Evolutionary conservation across 1,284 basidiomycete genomes (phyloP).

Genomic region (Boletus chippewaensis): DNA sequence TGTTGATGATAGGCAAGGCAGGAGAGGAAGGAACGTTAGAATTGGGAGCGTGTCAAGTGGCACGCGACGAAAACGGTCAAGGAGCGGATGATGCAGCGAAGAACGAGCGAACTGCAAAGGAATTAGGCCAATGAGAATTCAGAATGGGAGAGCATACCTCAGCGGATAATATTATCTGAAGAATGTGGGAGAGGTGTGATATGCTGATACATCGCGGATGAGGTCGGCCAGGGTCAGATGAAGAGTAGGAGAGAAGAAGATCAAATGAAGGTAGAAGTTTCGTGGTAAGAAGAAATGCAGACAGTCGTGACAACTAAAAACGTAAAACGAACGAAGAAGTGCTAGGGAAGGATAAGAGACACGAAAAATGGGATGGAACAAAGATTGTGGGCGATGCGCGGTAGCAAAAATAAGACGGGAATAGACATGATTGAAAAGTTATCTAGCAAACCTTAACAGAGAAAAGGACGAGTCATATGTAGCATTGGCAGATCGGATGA

Average conservation of each 20-base stretch:
- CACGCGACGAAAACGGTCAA: neutral
- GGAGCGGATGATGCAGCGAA: constrained; percentile 5
- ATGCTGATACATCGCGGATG: constrained; percentile 2
- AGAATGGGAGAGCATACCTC: constrained; percentile 14
- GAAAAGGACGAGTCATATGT: neutral
- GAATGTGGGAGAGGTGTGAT: constrained; percentile 1
- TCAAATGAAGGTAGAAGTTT: constrained; percentile 1
- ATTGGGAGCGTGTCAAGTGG: neutral
- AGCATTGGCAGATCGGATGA: constrained; percentile 10
- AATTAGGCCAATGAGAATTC: neutral
- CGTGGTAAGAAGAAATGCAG: neutral
- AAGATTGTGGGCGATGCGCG: neutral
- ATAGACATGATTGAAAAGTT: neutral
- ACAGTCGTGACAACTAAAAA: neutral
- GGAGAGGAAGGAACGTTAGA: constrained; percentile 1
- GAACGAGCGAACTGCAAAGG: constrained; percentile 5
- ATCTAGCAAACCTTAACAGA: neutral
- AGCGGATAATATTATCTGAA: constrained; percentile 5
- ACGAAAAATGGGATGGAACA: constrained; percentile 3
- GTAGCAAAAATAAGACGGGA: neutral
- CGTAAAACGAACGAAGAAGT: constrained; percentile 11
- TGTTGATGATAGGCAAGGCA: neutral
- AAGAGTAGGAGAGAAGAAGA: neutral
- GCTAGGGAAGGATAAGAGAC: neutral
- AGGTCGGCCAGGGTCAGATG: neutral